Evolutionary conservation across 306 rosid genomes (phyloP).

Genomic region (Pyrus pyrifolia): DNA sequence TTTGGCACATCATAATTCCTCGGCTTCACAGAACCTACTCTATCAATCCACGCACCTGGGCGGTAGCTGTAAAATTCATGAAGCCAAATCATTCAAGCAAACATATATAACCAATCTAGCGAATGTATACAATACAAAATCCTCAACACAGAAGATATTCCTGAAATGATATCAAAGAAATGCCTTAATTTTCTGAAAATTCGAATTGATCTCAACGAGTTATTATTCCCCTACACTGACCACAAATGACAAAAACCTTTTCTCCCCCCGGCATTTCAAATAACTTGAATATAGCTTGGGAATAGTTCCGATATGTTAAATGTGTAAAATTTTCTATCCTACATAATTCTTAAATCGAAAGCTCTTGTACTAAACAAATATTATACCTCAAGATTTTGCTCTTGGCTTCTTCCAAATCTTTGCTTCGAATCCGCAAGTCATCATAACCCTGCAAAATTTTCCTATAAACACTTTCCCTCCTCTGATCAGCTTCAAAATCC

Average conservation of each 20-base stretch:
- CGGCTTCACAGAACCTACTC: slow-evolving; percentile 36
- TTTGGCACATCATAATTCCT: slow-evolving; percentile 67
- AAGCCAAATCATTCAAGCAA: slow-evolving; percentile 14
- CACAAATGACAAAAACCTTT: not conserved
- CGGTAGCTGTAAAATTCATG: slow-evolving; percentile 45
- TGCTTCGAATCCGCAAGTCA: slow-evolving; percentile 28
- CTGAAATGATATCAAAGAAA: not conserved
- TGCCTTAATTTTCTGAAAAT: not conserved
- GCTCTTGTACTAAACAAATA: not conserved
- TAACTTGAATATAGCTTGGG: not conserved
- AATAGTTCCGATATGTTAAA: not conserved
- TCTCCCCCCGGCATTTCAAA: not conserved
- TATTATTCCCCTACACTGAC: not conserved
- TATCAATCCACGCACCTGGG: slow-evolving; percentile 74
- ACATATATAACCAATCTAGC: slow-evolving; percentile 1
- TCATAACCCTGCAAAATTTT: slow-evolving; percentile 46
- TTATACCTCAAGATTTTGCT: slow-evolving; percentile 56
- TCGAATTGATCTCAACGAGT: not conserved
- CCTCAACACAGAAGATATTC: not conserved
- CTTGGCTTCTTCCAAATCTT: slow-evolving; percentile 42
- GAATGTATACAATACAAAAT: not conserved
- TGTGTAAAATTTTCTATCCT: not conserved
- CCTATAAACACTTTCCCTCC: slow-evolving; percentile 17
- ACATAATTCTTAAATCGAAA: not conserved
- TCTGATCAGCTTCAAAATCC: slow-evolving; percentile 29